Conservation (phyloP, 305 asterid species). For the Solanum aculeatissimum region DNA sequence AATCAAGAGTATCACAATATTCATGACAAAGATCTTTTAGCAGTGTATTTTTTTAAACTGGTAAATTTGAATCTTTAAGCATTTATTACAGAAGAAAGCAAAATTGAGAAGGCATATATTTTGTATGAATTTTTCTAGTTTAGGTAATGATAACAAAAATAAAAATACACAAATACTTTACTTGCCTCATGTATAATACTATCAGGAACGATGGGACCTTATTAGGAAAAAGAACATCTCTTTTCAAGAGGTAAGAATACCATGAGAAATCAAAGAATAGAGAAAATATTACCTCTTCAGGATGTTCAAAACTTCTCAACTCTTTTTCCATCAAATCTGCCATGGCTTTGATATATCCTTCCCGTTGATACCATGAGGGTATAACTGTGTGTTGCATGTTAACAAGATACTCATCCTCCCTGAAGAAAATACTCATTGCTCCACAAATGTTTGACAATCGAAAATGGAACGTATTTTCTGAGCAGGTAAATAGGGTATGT, state of each 20-base stretch:
- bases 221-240: not conserved
- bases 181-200: not conserved
- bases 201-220: not conserved
- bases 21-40: not conserved
- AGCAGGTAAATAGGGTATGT: not conserved
- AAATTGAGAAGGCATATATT: not conserved
- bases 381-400: conserved; percentile 99
- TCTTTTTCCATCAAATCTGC: conserved; percentile 82
- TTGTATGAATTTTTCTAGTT: not conserved
- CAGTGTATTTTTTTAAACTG: not conserved
- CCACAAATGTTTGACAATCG: conserved; percentile 3
- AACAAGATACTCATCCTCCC: conserved; percentile 97
- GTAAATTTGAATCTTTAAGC: not conserved
- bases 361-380: conserved; percentile 99
- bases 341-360: conserved; percentile 97
- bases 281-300: conserved; percentile 53
- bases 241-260: not conserved
- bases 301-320: conserved; percentile 65
- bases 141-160: not conserved
- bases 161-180: not conserved
- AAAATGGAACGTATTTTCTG: not conserved
- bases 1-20: not conserved
- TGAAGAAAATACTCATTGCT: conserved; percentile 18
- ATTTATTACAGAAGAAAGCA: not conserved
- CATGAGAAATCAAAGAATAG: conserved; percentile 2